Conservation (phyloP, 2,329 filamentous ascomycete genomes). For the Penicillium sp. region DNA sequence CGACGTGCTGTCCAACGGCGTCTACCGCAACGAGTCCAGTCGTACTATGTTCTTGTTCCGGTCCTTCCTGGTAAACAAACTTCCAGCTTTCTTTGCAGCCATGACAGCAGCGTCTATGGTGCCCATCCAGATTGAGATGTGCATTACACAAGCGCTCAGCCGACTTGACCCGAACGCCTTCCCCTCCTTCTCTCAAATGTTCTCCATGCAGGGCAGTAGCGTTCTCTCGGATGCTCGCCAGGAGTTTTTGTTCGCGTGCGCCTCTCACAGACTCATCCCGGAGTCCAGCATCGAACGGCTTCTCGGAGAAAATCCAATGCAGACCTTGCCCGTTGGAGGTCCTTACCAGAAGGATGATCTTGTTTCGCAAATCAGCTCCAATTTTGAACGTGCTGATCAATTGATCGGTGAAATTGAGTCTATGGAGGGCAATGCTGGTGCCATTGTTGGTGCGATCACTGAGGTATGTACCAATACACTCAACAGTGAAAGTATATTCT, state of each 20-base stretch:
- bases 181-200: conserved; percentile 63
- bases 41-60: conserved; percentile 69
- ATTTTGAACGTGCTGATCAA: conserved; percentile 71
- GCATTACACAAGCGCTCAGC: conserved; percentile 64
- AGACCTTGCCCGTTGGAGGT: conserved; percentile 70
- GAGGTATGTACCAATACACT: conserved; percentile 52
- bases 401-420: conserved; percentile 80
- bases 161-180: conserved; percentile 63
- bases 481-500: neutral
- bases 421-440: conserved; percentile 88
- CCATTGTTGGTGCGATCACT: conserved; percentile 73
- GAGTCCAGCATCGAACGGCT: conserved; percentile 75
- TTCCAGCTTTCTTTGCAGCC: conserved; percentile 61
- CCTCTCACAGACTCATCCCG: conserved; percentile 78
- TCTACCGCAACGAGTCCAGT: conserved; percentile 65
- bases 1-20: conserved; percentile 82
- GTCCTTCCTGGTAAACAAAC: conserved; percentile 78
- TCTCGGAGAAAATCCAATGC: conserved; percentile 79
- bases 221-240: conserved; percentile 67
- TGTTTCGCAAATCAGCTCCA: conserved; percentile 72
- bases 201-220: conserved; percentile 59
- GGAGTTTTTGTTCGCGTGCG: conserved; percentile 87
- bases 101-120: conserved; percentile 59
- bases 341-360: conserved; percentile 76
- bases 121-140: conserved; percentile 60